phyloP scores from a whole-genome alignment of 192 early-diverging fungal species.

The Coemansia sp. region DNA sequence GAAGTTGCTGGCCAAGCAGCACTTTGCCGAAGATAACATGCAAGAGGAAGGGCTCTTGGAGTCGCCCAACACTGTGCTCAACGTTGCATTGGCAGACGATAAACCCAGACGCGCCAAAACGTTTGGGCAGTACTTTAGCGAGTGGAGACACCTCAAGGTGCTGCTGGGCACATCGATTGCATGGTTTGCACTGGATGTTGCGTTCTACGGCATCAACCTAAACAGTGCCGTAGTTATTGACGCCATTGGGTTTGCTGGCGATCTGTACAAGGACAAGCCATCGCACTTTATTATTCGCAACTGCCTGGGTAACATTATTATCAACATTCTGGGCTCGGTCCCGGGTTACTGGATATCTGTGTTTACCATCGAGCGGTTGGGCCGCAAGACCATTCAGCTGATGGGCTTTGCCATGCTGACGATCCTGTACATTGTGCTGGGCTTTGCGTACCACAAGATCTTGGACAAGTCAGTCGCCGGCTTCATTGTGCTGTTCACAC shows the following conservation, averaged over 20 bases:
- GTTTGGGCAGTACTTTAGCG: background rate
- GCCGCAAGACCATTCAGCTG: conserved; percentile 90
- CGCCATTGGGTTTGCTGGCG: conserved; percentile 66
- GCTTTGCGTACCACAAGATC: conserved; percentile 71
- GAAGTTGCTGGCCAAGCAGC: conserved; percentile 60
- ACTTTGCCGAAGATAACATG: background rate
- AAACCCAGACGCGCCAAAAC: background rate
- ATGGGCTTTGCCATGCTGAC: conserved; percentile 82
- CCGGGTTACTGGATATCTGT: conserved; percentile 98
- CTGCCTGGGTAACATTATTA: conserved; percentile 88
- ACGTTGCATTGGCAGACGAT: conserved; percentile 56
- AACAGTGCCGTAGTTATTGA: conserved; percentile 74
- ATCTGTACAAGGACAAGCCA: conserved; percentile 8
- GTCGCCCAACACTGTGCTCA: conserved; percentile 46
- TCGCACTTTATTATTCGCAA: conserved; percentile 61
- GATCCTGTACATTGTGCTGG: conserved; percentile 71
- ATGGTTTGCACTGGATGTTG: conserved; percentile 79
- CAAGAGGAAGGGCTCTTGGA: background rate
- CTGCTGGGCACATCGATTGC: conserved; percentile 73
- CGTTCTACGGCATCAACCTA: conserved; percentile 82
- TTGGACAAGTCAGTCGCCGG: conserved; percentile 56
- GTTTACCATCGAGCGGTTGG: conserved; percentile 80
- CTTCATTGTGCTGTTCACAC: conserved; percentile 67
- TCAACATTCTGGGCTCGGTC: conserved; percentile 80
- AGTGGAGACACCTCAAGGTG: conserved; percentile 67